A percentile compares a stretch with the other conserved stretches of the same genome.
phyloP scores from a whole-genome alignment of 2,329 filamentous ascomycete genomes.

The Penicillium hordei region DNA sequence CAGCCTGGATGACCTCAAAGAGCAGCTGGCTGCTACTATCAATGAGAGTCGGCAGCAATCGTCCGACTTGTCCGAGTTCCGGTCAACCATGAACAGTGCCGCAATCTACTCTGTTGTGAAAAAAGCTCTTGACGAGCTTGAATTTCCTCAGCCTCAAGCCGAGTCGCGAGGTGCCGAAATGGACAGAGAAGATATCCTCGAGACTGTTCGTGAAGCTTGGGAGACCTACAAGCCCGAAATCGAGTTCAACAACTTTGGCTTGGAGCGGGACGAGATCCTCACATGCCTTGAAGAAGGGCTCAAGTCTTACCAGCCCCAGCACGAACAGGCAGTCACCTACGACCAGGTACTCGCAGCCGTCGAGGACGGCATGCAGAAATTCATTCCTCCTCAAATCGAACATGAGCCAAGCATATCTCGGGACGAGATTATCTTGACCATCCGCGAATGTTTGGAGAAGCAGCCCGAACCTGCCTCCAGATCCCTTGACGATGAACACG shows the following conservation, averaged over 20 bases:
- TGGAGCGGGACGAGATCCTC: conserved; percentile 87
- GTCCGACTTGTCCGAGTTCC: conserved; percentile 61
- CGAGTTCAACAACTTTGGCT: conserved; percentile 81
- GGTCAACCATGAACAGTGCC: conserved; percentile 70
- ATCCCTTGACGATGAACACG: conserved; percentile 26
- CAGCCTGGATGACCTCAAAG: conserved; percentile 76
- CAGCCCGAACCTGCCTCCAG: conserved; percentile 55
- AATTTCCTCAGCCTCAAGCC: conserved; percentile 60
- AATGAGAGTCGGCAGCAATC: conserved; percentile 72
- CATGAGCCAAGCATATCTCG: conserved; percentile 68
- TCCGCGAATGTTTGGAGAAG: conserved; percentile 82
- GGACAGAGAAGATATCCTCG: conserved; percentile 78
- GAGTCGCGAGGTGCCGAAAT: conserved; percentile 53
- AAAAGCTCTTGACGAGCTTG: conserved; percentile 62
- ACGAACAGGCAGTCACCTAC: conserved; percentile 64
- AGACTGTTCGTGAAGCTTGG: conserved; percentile 85
- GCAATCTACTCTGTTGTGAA: conserved; percentile 85
- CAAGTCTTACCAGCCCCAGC: conserved; percentile 63
- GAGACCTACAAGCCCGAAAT: conserved; percentile 94
- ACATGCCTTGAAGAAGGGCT: conserved; percentile 84
- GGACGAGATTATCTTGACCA: conserved; percentile 79
- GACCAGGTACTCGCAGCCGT: conserved; percentile 85
- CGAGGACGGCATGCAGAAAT: conserved; percentile 80
- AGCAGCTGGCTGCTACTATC: conserved; percentile 78
- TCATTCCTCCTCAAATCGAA: conserved; percentile 70